Evolutionary conservation across 2,329 filamentous ascomycete species (phyloP).

Genomic region (Dactylellina haptotyla): DNA sequence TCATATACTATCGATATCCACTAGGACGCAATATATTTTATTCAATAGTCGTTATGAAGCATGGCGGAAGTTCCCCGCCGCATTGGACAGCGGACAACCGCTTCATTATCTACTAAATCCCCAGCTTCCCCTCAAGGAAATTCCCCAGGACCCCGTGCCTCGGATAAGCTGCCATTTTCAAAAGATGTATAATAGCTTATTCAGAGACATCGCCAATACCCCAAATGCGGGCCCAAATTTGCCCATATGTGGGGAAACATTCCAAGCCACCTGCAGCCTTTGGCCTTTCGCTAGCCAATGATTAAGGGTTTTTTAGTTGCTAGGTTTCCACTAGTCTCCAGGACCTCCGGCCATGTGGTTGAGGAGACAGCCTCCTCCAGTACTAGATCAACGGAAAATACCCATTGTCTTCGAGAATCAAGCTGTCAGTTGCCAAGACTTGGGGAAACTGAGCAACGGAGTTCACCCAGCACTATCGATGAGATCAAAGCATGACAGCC

Average conservation of each 20-base stretch:
- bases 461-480: neutral
- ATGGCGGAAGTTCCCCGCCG: neutral
- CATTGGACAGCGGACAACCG: neutral
- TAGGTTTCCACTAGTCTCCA: neutral
- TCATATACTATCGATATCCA: too few species aligned
- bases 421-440: neutral
- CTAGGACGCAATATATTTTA: too few species aligned
- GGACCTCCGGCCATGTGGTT: neutral
- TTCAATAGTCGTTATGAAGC: too few species aligned
- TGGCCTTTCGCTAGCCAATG: neutral
- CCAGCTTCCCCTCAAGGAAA: neutral
- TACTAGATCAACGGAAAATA: slow-evolving; percentile 12
- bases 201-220: slow-evolving; percentile 11
- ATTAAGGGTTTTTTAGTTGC: slow-evolving; percentile 1
- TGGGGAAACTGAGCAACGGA: neutral
- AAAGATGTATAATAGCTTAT: slow-evolving; percentile 18
- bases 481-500: too few species aligned
- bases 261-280: slow-evolving; percentile 8
- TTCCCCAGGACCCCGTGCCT: slow-evolving; percentile 13
- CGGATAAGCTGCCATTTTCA: slow-evolving; percentile 9
- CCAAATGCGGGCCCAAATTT: neutral
- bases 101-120: neutral
- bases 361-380: neutral
- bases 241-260: slow-evolving; percentile 8
- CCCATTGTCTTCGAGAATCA: slow-evolving; percentile 4